Conservation (phyloP, 768 basidiomycete genomes). For the Mycena maculata region DNA sequence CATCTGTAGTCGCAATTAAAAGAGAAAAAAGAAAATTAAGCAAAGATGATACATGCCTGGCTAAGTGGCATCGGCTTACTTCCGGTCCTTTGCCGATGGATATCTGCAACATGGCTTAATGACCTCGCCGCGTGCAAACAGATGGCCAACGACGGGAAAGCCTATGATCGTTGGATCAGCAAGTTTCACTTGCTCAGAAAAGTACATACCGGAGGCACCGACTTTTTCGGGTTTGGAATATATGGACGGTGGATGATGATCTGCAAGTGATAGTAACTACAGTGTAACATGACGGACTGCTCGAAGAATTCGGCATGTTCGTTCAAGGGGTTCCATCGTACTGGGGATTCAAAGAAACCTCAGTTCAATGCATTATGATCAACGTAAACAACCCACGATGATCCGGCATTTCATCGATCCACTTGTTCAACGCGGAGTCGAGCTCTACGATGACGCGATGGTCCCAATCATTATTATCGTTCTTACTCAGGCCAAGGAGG, state of each 20-base stretch:
- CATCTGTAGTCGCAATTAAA: constrained; percentile 40
- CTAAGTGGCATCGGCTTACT: constrained; percentile 47
- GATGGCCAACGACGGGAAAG: constrained; percentile 78
- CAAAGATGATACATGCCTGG: constrained; percentile 45
- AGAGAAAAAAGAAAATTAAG: constrained; percentile 6
- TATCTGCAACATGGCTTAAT: constrained; percentile 76
- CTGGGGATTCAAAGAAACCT: constrained; percentile 54
- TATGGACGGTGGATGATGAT: constrained; percentile 86
- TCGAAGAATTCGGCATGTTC: constrained; percentile 56
- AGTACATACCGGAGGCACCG: constrained; percentile 37
- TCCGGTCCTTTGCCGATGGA: constrained; percentile 49
- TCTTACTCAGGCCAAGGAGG: constrained; percentile 59
- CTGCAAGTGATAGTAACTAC: constrained; percentile 61
- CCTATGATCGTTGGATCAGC: neutral
- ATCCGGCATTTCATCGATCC: constrained; percentile 77
- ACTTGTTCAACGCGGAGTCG: constrained; percentile 82
- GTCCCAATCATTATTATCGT: constrained; percentile 61
- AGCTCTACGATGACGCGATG: constrained; percentile 76
- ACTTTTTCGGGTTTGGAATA: constrained; percentile 72
- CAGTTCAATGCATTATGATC: constrained; percentile 62
- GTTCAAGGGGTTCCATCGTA: constrained; percentile 57
- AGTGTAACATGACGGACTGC: constrained; percentile 68
- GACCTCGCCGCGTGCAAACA: constrained; percentile 89
- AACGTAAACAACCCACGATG: constrained; percentile 51
- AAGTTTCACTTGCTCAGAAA: neutral